phyloP scores from a whole-genome alignment of 2,329 filamentous ascomycete species.

The Blastomyces parvus region DNA sequence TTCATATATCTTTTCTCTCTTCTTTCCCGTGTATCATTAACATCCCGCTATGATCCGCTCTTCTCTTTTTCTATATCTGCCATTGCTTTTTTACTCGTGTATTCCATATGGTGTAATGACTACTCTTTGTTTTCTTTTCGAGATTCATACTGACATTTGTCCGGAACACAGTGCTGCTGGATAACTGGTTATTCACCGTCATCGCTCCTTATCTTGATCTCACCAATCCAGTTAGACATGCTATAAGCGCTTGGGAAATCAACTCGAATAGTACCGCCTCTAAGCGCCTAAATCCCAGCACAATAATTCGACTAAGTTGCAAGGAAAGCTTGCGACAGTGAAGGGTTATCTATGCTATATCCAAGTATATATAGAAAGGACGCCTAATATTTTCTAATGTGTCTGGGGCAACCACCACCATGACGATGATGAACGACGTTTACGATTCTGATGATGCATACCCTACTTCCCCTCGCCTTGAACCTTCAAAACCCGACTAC shows the following conservation, averaged over 20 bases:
- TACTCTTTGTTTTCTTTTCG: not conserved
- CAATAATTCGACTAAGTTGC: not conserved
- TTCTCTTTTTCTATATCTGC: not conserved
- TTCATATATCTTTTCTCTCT: not conserved
- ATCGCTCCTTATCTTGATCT: not conserved
- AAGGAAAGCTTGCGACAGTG: not conserved
- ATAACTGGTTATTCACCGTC: not conserved
- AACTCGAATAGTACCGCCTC: not conserved
- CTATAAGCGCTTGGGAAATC: not conserved
- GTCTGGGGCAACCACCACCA: constrained; percentile 24
- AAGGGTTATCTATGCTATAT: not conserved
- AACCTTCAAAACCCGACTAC: constrained; percentile 26
- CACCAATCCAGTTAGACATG: not conserved
- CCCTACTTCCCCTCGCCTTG: constrained; percentile 31
- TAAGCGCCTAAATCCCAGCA: not conserved
- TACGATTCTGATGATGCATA: constrained; percentile 35
- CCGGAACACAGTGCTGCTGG: not conserved
- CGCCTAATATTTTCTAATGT: constrained; percentile 20
- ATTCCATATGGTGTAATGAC: not conserved
- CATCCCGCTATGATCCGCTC: not conserved
- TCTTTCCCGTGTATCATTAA: not conserved
- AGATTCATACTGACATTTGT: not conserved
- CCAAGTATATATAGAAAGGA: not conserved
- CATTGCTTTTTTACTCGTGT: not conserved
- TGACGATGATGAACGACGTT: constrained; percentile 32